Base-by-base conservation (phyloP, 129 eudicot genomes). In the Artemisia annua region DNA sequence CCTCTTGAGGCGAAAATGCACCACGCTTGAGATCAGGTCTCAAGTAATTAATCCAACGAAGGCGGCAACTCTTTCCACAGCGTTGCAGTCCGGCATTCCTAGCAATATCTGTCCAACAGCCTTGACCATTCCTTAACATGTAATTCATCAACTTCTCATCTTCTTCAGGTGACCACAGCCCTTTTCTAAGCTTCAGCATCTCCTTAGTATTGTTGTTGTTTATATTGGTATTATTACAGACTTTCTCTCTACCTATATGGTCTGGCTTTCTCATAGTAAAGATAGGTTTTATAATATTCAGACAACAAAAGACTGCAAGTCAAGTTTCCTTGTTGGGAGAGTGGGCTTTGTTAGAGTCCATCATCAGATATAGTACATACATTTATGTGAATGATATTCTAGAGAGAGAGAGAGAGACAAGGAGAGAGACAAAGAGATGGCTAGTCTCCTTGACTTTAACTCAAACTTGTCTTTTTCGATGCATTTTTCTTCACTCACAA, bases 31-130 rank as follows among this genome's bases (percentile, higher is more conserved):
- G 94, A 75, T 92, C 97, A 1, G 97, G 97, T 35, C 97, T 66
- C 72, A 91, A 76, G 76, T 91, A 91, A 67, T 91, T 91, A 18
- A 91, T 88, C 97, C 97, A 91, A 16, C 97, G 83, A 63, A 88
- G 87, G 2, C 97, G 85, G n/a, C 97, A 91, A 55, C 97, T 89
- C 75, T 92, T 92, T 6, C 97, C 97, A 43, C 97, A 89, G 43
- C 97, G 81, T 70, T 76, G 85, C 12, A 92, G 48, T 14, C 96
- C 94, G 0, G 97, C 97, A 71, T 89, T 92, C 48, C 87, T 35
- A 1, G 97, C 97, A 13, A 92, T 92, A 67, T 92, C 97, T 2
- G 89, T 92, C 97, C 97, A 92, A 73, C 97, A 92, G 3, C 97
- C 97, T 64, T 92, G 91, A 0, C 97, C 96, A 71, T 89, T 92